phyloP scores from a whole-genome alignment of 192 early-diverging fungal genomes.

The Phlyctochytrium arcticum region DNA sequence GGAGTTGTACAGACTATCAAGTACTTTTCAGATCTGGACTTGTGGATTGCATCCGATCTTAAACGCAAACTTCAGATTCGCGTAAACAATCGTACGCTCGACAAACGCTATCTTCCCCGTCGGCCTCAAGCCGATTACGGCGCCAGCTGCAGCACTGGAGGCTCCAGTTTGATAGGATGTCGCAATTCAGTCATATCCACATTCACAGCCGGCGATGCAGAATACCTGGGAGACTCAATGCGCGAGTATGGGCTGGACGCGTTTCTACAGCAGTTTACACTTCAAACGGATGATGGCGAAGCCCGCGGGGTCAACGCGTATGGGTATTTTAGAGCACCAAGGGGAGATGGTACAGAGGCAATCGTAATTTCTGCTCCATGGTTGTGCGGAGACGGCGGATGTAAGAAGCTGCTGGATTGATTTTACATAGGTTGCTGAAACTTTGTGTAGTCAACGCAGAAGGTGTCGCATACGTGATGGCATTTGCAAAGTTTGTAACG shows the following conservation, averaged over 20 bases:
- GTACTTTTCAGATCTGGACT: not conserved
- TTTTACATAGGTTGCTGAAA: not conserved
- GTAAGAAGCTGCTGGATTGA: slow-evolving; percentile 20
- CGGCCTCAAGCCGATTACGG: too few species aligned
- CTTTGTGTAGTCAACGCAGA: slow-evolving; percentile 30
- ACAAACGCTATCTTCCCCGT: too few species aligned
- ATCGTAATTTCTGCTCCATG: slow-evolving; percentile 81
- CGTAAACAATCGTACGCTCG: too few species aligned
- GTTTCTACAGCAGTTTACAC: slow-evolving; percentile 49
- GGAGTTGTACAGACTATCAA: not conserved
- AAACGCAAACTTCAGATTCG: too few species aligned
- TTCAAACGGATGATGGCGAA: slow-evolving; percentile 21
- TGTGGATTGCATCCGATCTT: not conserved
- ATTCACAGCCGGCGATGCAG: slow-evolving; percentile 20
- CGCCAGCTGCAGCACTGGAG: too few species aligned
- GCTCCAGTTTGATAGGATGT: too few species aligned
- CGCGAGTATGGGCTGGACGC: slow-evolving; percentile 46
- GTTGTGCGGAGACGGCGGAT: slow-evolving; percentile 55
- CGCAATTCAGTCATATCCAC: too few species aligned
- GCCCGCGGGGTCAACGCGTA: slow-evolving; percentile 68
- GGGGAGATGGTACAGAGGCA: slow-evolving; percentile 85
- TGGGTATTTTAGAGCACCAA: slow-evolving; percentile 73
- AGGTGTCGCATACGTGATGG: slow-evolving; percentile 37
- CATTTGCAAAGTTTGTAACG: slow-evolving; percentile 39
- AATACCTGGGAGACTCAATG: slow-evolving; percentile 48